Evolutionary conservation across 164 flowering plant genomes (phyloP), one percentile per base, ranked within the genome.

Genomic region (Aristolochia fimbriata): DNA sequence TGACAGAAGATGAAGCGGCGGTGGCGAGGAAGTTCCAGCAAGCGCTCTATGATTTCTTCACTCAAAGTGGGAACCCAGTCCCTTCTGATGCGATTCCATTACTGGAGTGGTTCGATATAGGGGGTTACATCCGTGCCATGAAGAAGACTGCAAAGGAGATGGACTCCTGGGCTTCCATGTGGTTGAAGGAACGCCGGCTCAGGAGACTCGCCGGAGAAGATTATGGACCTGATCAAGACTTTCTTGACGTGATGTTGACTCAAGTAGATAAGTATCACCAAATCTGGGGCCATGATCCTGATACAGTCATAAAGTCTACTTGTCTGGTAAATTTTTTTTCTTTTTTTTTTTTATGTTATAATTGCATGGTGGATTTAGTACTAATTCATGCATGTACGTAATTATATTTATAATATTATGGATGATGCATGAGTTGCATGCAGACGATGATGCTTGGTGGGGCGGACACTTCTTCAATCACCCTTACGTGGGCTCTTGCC

Each of bases 221-320:
- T 12, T 46, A n/a, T 6, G 15, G 20, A 22, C 33, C 15, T 19
- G 54, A 17, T n/a, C 2, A 7, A 6, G 62, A 65, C 24, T 65
- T 65, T 49, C 50, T 65, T 9, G 62, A 65, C 24, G 62, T 57
- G 31, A 20, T 65, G 56, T 22, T 65, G 46, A 57, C 62, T 4
- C 14, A 9, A 1, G 9, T 58, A 37, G 48, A 65, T 49, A 49
- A 65, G 15, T 45, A 27, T 27, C 30, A 17, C 4, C 47, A 37
- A 15, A 7, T 65, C 47, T 15, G 57, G n/a, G 47, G 19, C 27
- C 33, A 37, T 50, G 62, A 57, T 50, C 17, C 17, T 15, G 62
- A 57, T 24, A 57, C 48, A 37, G 23, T 58, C 15, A 49, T 65
- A 27, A 27, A 31, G 37, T 3, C 37, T 31, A 31, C 37, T 3